These are phyloP conservation scores for Neopestalotiopsis clavispora DNA, from an alignment of 2,329 filamentous ascomycete genomes.

Conservation along the genomic window DNA sequence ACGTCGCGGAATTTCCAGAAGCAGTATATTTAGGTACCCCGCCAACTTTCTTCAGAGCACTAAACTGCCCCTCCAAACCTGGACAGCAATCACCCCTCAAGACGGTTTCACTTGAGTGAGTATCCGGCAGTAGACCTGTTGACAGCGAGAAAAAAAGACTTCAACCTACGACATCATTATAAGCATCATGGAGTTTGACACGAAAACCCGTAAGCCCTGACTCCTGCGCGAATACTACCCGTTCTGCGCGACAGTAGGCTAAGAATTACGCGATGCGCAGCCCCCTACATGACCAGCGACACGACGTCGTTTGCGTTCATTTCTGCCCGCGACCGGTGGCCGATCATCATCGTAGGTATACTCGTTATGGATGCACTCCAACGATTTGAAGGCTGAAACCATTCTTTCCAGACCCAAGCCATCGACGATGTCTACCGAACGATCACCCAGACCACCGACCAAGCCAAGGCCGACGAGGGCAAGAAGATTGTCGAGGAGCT, in stretches of 20 bases:
- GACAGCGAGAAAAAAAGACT: background rate
- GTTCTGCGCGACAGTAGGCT: background rate
- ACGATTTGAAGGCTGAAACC: conserved; percentile 25
- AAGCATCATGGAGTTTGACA: conserved; percentile 71
- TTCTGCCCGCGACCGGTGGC: conserved; percentile 89
- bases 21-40: background rate
- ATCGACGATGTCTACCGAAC: conserved; percentile 94
- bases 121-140: background rate
- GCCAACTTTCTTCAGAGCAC: background rate
- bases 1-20: background rate
- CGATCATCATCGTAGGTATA: conserved; percentile 78
- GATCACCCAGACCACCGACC: conserved; percentile 61
- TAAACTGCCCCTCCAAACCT: background rate
- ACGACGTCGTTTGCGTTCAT: conserved; percentile 84
- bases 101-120: background rate
- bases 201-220: conserved; percentile 67
- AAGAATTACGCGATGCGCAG: conserved; percentile 46
- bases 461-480: conserved; percentile 75
- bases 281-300: conserved; percentile 79
- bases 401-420: conserved; percentile 71
- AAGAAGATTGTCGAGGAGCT: conserved; percentile 84
- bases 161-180: background rate
- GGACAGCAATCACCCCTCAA: background rate
- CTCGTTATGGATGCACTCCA: background rate
- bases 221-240: conserved; percentile 16